Percentiles rank a stretch among this genome's conserved stretches.
phyloP scores from a whole-genome alignment of 202 grass and related monocot genomes.

The Setaria italica region DNA sequence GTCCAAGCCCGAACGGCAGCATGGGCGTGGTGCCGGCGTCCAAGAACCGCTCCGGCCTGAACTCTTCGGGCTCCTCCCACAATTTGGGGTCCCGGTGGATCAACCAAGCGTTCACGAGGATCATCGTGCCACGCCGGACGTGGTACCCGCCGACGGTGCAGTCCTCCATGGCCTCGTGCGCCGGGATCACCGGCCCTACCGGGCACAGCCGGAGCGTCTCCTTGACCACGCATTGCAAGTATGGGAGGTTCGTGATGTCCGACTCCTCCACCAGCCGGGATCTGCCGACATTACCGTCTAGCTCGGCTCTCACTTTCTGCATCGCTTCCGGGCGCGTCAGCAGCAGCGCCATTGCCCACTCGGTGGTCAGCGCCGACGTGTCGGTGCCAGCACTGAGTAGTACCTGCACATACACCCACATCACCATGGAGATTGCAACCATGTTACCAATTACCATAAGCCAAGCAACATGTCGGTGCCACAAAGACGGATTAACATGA shows the following conservation, averaged over 20 bases:
- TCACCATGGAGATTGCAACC: neutral
- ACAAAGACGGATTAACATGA: neutral
- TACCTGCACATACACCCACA: neutral
- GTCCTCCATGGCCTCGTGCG: conserved; percentile 72
- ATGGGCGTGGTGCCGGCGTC: conserved; percentile 14
- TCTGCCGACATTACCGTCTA: conserved; percentile 44
- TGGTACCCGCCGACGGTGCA: conserved; percentile 48
- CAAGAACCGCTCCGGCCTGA: conserved; percentile 59
- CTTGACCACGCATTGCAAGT: conserved; percentile 59
- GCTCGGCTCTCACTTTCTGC: conserved; percentile 48
- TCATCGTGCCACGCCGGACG: conserved; percentile 58
- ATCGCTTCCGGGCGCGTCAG: conserved; percentile 51
- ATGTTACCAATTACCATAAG: neutral
- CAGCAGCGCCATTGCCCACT: conserved; percentile 68
- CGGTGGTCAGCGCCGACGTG: conserved; percentile 57
- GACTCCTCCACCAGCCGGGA: conserved; percentile 55
- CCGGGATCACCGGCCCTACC: conserved; percentile 52
- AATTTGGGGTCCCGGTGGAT: conserved; percentile 56
- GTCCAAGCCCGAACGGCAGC: conserved; percentile 68
- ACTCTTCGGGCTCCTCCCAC: conserved; percentile 60
- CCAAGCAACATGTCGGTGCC: neutral
- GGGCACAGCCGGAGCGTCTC: conserved; percentile 77
- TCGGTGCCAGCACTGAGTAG: conserved; percentile 55
- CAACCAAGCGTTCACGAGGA: conserved; percentile 67
- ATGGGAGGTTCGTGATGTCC: conserved; percentile 60